Evolutionary conservation across 306 rosid genomes (phyloP), one percentile per base, ranked within the genome.

Genomic region (Quercus variabilis): DNA sequence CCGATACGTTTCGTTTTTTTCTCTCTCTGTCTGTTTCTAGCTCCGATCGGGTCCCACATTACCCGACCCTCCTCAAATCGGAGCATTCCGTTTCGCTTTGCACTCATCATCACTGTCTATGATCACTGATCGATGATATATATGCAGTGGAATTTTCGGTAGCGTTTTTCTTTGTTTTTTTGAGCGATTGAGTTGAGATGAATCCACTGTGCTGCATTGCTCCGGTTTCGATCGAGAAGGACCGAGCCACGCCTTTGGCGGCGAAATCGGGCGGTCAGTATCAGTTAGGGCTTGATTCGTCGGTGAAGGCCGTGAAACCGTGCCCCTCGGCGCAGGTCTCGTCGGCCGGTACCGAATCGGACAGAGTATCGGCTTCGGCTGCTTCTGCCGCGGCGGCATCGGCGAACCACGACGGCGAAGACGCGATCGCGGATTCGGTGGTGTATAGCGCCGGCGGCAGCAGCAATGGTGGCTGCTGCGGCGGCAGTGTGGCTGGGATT

Each of bases 131-230:
- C 79, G 79, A 71, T 52, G 79, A 21, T 54, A 54, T 73, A 13
- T 23, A 69, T 19, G n/a, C 13, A 5, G 4, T 13, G 28, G 52
- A 30, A 33, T 7, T 68, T 17, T n/a, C 4, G 1, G 0, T 41
- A 41, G 46, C 41, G 15, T 10, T 33, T 31, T 33, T 67, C 49
- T 71, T 28, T 26, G 68, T 31, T 75, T 52, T 52, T n/a, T 59
- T 31, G 11, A 71, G 55, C 6, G 71, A 71, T 52, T 33, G 14
- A 52, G 60, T 52, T 33, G 14, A 52, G 60, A 93, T 93, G 99
- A 95, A 95, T 85, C 99, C 99, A 9, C 88, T 95, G 23, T 95
- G 99, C 96, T 95, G 99, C 99, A 95, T 95, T 95, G 99, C 99
- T 49, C 99, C 99, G 75, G 99, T 95, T 72, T 95, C 99, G 71